These are phyloP conservation scores for Rhododendron kiyosumense DNA, from an alignment of 148 eudicot genomes.

Conservation along the genomic window DNA sequence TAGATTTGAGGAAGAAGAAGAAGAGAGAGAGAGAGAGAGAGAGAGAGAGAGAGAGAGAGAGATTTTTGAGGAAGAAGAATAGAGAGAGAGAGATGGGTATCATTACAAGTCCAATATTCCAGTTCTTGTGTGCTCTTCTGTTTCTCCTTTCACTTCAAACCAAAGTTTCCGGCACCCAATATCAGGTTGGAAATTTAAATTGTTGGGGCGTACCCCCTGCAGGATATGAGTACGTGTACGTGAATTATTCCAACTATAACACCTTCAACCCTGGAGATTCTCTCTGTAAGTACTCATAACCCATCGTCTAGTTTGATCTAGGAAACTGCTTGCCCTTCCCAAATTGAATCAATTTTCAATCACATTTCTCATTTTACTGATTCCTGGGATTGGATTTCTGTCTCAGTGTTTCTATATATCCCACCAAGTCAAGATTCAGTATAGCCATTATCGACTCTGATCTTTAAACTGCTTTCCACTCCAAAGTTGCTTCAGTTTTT, in stretches of 20 bases:
- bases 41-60: not conserved
- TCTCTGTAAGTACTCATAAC: conserved; percentile 52
- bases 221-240: conserved; percentile 49
- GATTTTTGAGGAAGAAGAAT: not conserved
- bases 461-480: not conserved
- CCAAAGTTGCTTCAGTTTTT: not conserved
- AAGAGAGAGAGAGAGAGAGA: not conserved
- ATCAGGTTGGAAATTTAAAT: conserved; percentile 79
- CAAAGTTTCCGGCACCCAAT: conserved; percentile 32
- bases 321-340: not conserved
- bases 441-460: not conserved
- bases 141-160: conserved; percentile 39
- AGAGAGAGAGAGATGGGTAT: conserved; percentile 25
- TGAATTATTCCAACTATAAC: conserved; percentile 58
- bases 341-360: not conserved
- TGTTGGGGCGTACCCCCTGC: conserved; percentile 71
- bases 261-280: conserved; percentile 62
- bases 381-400: not conserved
- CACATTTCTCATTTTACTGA: not conserved
- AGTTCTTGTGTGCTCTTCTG: conserved; percentile 22
- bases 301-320: not conserved
- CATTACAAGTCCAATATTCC: conserved; percentile 9
- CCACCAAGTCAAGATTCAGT: not conserved
- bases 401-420: not conserved
- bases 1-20: not conserved